Percentiles rank a stretch among this genome's conserved stretches.
Evolutionary conservation across 495 filamentous ascomycete species (phyloP).

Genomic region (Lentithecium fluviatile): DNA sequence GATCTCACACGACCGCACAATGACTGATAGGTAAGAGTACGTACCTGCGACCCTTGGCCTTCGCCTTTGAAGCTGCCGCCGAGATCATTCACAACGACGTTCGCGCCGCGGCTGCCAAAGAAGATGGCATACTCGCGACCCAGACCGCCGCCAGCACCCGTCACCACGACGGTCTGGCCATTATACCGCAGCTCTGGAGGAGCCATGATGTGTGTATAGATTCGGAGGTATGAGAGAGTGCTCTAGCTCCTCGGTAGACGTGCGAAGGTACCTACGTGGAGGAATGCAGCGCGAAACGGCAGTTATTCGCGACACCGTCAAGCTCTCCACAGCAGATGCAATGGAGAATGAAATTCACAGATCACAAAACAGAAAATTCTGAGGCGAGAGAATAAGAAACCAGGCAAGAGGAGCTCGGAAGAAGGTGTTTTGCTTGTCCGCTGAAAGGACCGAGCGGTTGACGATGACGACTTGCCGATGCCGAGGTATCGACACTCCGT

Average conservation of each 20-base stretch:
- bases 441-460: slow-evolving; percentile 42
- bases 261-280: not conserved
- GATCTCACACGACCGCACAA: not conserved
- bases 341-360: not conserved
- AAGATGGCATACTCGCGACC: slow-evolving; percentile 91
- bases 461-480: slow-evolving; percentile 39
- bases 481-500: slow-evolving; percentile 41
- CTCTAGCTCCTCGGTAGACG: not conserved
- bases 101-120: slow-evolving; percentile 89
- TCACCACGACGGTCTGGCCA: slow-evolving; percentile 95
- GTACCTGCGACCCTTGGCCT: slow-evolving; percentile 48
- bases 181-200: slow-evolving; percentile 76
- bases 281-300: slow-evolving; percentile 4
- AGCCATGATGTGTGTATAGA: slow-evolving; percentile 24
- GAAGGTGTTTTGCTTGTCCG: slow-evolving; percentile 16
- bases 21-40: not conserved
- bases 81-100: slow-evolving; percentile 96
- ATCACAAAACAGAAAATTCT: not conserved
- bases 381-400: slow-evolving; percentile 24
- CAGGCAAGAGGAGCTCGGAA: slow-evolving; percentile 29
- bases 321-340: not conserved
- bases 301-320: not conserved
- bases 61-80: slow-evolving; percentile 94
- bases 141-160: slow-evolving; percentile 91
- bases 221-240: not conserved